Evolutionary conservation across 2,329 filamentous ascomycete genomes (phyloP).

Genomic region (Apiospora hydei): DNA sequence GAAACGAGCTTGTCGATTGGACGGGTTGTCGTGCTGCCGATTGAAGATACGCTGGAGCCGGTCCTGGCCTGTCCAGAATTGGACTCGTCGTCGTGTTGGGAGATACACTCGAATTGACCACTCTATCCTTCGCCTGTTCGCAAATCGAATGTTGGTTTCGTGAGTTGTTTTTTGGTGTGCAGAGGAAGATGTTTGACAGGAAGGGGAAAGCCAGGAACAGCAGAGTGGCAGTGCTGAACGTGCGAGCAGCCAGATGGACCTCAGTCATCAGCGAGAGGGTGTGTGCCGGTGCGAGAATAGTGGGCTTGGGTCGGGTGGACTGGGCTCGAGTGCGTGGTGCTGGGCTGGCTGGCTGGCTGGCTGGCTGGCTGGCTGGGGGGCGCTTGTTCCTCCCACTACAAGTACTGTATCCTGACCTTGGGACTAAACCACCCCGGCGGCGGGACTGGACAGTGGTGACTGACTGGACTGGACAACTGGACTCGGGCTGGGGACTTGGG

Average conservation of each 20-base stretch:
- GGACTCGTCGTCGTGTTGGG: constrained; percentile 20
- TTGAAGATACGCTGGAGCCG: constrained; percentile 1
- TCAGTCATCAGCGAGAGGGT: constrained; percentile 11
- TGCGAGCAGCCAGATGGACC: constrained; percentile 19
- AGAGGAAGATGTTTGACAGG: constrained; percentile 20
- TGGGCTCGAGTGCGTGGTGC: neutral
- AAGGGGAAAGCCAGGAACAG: constrained; percentile 20
- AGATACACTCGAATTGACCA: constrained; percentile 12
- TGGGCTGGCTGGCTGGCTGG: neutral
- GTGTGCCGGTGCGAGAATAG: constrained; percentile 19
- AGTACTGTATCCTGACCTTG: constrained; percentile 7
- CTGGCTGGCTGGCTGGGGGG: no score
- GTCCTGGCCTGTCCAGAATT: constrained; percentile 20
- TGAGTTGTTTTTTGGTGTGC: constrained; percentile 19
- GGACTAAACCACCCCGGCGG: neutral
- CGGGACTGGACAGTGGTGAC: neutral
- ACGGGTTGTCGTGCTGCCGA: neutral
- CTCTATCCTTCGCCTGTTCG: constrained; percentile 3
- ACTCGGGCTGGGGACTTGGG: neutral
- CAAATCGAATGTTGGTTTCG: constrained; percentile 19
- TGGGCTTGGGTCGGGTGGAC: constrained; percentile 16
- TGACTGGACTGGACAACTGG: neutral
- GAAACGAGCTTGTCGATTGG: constrained; percentile 16
- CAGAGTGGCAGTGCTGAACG: constrained; percentile 21
- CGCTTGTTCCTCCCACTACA: neutral